Evolutionary conservation across 1,139 yeast genomes (phyloP), one percentile per base, ranked within the genome.

Genomic region (Pichia terricola): DNA sequence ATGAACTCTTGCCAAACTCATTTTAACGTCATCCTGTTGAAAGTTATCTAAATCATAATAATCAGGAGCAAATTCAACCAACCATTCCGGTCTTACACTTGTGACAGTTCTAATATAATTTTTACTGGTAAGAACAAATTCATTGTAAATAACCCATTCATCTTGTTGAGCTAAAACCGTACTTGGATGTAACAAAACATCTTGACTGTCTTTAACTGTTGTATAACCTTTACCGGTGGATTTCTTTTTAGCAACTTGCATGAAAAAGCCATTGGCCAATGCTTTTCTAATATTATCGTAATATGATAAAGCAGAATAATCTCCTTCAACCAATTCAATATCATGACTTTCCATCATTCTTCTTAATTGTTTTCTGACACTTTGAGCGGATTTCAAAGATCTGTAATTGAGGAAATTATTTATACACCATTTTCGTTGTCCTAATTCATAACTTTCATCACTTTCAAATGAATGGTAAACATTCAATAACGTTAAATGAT

Each of bases 61-160:
- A 45, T 78, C 81, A 4, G 96, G 95, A 1, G 96, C 95, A 48
- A 81, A 67, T 58, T 88, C 94, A 43, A 88, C 69, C 54, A 85
- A 58, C 95, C 98, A 85, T 57, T 88, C 96, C 1, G 97, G 94
- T 60, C 81, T 81, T 44, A 91, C 81, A 5, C 80, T 73, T n/a
- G 97, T 91, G 11, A 89, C 96, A 0, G 97, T 91, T 56, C 98
- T 74, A 51, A 91, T 87, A 62, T 91, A 91, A 62, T 91, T 91
- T 64, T 89, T 86, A 28, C 94, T 78, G 3, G 98, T 91, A 52
- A 91, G 72, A 35, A 91, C 98, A 67, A 91, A 86, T 66, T 91
- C 98, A 63, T 91, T 86, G 70, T 91, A 91, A 44, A 91, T 73
- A 39, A 91, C 87, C 94, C 95, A 91, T 60, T 89, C 96, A 48